Evolutionary conservation across 2,329 filamentous ascomycete genomes (phyloP), one percentile per base, ranked within the genome.

Genomic region (Pestalotiopsis sp.): DNA sequence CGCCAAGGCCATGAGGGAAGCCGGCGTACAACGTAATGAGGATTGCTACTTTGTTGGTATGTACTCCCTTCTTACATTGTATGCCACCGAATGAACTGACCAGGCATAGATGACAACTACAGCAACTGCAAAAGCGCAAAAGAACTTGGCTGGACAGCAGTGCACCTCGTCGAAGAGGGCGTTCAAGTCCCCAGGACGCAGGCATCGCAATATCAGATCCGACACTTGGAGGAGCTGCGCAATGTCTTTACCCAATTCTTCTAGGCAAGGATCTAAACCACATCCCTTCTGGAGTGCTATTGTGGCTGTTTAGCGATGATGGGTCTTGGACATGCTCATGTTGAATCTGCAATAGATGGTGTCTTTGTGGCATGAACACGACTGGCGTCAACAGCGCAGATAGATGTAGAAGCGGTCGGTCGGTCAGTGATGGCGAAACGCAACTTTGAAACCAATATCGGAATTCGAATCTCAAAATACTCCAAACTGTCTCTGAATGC

Each of bases 11-110:
- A 97, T 98, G 92, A 84, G 80, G 61, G 92, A 98, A 74, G 94
- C 95, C 0, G 92, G 91, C 0, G 88, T 92, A 1, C 85, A 87
- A 14, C 85, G 88, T 45, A 83, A 84, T 12, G 86, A 91, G 58
- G 87, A 94, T 69, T 98, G 95, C 80, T 99, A 92, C 78, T 99
- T 98, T 79, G 94, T 99, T 73, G 94, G 94, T 96, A 83, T 76
- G 92, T 84, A 25, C n/a, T 39, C 17, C 7, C 7, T 2, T 2
- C 45, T 23, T 39, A 52, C 11, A 52, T 20, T 27, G 9, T 14
- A 11, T 27, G 31, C 31, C 14, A 13, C 27, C 41, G 12, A 12
- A 31, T 56, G 25, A 20, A 27, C 25, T 65, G n/a, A 20, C 23
- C n/a, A 57, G 41, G 56, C 58, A 62, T 60, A 94, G 96, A 99